Conservation (phyloP, 2,329 filamentous ascomycete genomes). For the Fonsecaea pedrosoi region DNA sequence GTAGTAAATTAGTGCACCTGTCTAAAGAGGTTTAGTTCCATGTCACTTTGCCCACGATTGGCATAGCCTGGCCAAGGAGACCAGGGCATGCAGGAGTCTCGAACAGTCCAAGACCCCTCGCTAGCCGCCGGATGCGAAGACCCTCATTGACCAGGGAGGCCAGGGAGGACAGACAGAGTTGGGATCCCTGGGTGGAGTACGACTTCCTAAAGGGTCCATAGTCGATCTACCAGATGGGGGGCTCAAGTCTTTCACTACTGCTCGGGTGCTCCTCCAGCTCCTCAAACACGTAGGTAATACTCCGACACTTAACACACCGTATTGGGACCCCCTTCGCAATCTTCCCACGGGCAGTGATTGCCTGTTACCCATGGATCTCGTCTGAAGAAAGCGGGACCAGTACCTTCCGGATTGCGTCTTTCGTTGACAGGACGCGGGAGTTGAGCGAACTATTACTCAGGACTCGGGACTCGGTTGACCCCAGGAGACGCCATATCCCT, state of each 20-base stretch:
- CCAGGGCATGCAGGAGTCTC: not conserved
- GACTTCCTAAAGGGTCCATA: slow-evolving; percentile 5
- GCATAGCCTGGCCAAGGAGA: not conserved
- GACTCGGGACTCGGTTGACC: not conserved
- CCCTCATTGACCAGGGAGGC: not conserved
- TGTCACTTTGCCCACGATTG: not conserved
- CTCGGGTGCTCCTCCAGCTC: not conserved
- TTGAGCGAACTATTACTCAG: not conserved
- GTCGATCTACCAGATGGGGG: not conserved
- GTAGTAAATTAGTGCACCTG: not conserved
- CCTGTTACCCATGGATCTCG: not conserved
- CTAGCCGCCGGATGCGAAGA: not conserved
- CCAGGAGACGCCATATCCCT: not conserved
- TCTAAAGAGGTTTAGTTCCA: not conserved
- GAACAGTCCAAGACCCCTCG: not conserved
- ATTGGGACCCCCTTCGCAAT: not conserved
- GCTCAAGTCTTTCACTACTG: not conserved
- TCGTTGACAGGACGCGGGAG: not conserved
- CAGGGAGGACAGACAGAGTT: not conserved
- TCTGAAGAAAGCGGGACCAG: not conserved
- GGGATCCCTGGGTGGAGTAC: slow-evolving; percentile 6
- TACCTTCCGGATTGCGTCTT: not conserved
- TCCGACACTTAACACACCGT: too few species aligned
- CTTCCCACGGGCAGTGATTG: not conserved
- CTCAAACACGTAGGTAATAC: too few species aligned